Conservation (phyloP, 2,329 filamentous ascomycete genomes). For the Apiospora arundinis region DNA sequence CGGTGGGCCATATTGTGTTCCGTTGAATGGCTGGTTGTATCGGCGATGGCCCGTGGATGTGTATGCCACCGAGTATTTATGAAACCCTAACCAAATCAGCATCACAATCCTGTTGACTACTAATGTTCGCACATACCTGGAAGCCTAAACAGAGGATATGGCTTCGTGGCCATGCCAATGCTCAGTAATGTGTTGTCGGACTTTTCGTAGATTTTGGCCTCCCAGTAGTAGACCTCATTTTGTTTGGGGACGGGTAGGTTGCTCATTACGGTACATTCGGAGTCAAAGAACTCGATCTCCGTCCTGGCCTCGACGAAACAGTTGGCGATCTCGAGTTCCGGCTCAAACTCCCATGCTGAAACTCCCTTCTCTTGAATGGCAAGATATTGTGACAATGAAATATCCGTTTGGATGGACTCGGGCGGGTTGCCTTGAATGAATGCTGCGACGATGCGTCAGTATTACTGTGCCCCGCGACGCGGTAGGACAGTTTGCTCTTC, state of each 20-base stretch:
- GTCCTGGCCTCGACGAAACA: conserved; percentile 97
- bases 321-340: conserved; percentile 97
- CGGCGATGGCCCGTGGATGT: conserved; percentile 85
- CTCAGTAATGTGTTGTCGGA: conserved; percentile 86
- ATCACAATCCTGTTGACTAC: not conserved
- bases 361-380: conserved; percentile 99
- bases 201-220: conserved; percentile 98
- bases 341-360: conserved; percentile 99
- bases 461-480: not conserved
- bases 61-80: conserved; percentile 93
- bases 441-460: conserved; percentile 57
- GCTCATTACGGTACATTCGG: conserved; percentile 95
- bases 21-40: conserved; percentile 89
- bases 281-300: conserved; percentile 98
- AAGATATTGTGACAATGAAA: conserved; percentile 95
- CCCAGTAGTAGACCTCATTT: conserved; percentile 99
- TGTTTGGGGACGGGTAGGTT: conserved; percentile 97
- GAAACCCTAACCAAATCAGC: conserved; percentile 67
- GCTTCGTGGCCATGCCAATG: conserved; percentile 95
- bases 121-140: conserved; percentile 72
- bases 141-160: conserved; percentile 91
- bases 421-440: conserved; percentile 94
- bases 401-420: conserved; percentile 94
- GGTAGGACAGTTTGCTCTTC: conserved; percentile 18
- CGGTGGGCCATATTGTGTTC: conserved; percentile 80